A percentile compares a stretch with the other conserved stretches of the same genome.
phyloP scores from a whole-genome alignment of 2,329 filamentous ascomycete genomes.

The Diaporthe helianthi region DNA sequence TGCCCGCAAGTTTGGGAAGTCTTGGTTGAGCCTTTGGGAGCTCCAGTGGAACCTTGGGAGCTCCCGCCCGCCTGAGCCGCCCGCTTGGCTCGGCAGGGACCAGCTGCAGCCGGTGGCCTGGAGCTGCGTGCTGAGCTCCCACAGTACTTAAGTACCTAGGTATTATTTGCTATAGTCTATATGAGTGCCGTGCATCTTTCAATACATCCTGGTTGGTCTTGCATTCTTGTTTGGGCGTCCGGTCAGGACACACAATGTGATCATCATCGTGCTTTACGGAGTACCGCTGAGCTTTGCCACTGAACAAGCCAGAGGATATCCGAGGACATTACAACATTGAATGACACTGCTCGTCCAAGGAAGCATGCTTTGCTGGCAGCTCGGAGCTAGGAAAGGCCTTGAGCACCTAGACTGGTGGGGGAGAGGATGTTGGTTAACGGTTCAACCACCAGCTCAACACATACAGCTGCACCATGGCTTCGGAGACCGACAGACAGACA shows the following conservation, averaged over 20 bases:
- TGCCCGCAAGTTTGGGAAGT: background rate
- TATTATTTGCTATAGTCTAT: too few species aligned
- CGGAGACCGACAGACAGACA: too few species aligned
- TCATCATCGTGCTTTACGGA: background rate
- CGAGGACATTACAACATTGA: too few species aligned
- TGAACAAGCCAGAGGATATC: background rate
- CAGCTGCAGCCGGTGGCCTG: background rate
- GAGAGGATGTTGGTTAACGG: background rate
- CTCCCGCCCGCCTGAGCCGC: slow-evolving; percentile 9
- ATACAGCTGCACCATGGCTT: background rate
- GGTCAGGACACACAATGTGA: background rate
- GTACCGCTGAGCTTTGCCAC: background rate
- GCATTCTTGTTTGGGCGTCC: background rate
- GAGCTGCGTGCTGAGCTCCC: background rate
- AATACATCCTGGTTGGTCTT: background rate
- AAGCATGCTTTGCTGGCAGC: background rate
- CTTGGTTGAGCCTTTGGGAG: slow-evolving; percentile 19
- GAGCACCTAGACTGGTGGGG: too few species aligned
- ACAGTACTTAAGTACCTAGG: too few species aligned
- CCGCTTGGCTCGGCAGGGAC: slow-evolving; percentile 34
- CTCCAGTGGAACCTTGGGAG: slow-evolving; percentile 21
- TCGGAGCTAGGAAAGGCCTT: background rate
- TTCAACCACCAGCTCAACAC: background rate
- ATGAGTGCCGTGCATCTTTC: too few species aligned
- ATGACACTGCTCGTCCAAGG: background rate